Percentiles rank a stretch among this genome's conserved stretches.
These are phyloP conservation scores for Telopea speciosissima DNA, from an alignment of 177 flowering plant species.

Conservation along the genomic window DNA sequence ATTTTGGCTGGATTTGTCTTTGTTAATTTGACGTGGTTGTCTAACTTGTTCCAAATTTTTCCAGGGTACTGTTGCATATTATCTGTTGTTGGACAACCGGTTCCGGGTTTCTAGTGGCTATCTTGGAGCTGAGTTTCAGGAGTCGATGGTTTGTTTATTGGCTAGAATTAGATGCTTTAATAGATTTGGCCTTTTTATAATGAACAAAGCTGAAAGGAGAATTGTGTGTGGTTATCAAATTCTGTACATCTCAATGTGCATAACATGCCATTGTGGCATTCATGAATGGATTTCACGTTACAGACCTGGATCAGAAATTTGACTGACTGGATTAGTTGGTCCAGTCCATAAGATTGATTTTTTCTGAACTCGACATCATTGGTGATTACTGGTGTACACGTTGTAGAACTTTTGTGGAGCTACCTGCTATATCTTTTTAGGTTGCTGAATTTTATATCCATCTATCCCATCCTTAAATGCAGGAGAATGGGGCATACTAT, in stretches of 20 bases:
- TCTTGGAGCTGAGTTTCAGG: constrained; percentile 2
- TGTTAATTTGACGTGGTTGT: neutral
- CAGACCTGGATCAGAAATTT: neutral
- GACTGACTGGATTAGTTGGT: neutral
- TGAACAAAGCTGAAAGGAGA: neutral
- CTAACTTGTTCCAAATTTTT: constrained; percentile 5
- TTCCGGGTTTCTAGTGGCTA: neutral
- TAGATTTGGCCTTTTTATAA: neutral
- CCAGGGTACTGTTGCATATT: constrained; percentile 2
- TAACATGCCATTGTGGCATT: neutral
- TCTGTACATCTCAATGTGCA: no score
- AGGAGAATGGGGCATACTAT: neutral
- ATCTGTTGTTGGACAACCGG: constrained; percentile 1
- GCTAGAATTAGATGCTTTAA: neutral
- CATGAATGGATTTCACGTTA: neutral
- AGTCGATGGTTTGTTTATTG: neutral
- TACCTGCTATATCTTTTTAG: neutral
- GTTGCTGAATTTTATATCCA: neutral
- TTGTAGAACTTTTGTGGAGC: neutral
- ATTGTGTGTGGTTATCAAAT: neutral
- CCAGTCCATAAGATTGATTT: neutral
- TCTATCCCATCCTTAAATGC: neutral
- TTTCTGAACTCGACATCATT: neutral
- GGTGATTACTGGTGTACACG: neutral
- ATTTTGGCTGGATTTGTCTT: neutral